These are phyloP conservation scores for Crepidotus variabilis DNA, from an alignment of 768 basidiomycete species.

Conservation along the genomic window DNA sequence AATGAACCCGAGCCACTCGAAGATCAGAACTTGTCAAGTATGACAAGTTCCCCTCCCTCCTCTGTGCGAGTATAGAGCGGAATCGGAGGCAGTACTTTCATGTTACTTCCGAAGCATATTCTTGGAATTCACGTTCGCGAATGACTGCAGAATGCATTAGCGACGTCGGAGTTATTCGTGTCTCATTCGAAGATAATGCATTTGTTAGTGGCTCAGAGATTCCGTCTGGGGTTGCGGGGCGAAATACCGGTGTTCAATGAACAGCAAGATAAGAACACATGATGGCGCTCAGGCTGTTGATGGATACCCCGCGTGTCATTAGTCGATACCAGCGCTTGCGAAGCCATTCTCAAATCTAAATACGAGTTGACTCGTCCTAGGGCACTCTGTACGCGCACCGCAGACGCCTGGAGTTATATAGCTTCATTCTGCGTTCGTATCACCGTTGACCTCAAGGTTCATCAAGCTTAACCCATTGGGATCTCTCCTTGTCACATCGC, in stretches of 20 bases:
- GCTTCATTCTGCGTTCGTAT: not conserved
- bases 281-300: not conserved
- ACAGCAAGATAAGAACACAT: not conserved
- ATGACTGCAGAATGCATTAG: not conserved
- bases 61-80: not conserved
- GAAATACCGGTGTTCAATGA: not conserved
- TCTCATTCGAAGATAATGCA: not conserved
- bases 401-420: not conserved
- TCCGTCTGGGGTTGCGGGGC: not conserved
- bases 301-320: not conserved
- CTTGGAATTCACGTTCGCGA: not conserved
- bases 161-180: not conserved
- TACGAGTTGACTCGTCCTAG: not conserved
- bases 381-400: not conserved
- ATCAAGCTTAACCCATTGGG: not conserved
- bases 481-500: not conserved
- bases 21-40: not conserved
- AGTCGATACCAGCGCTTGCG: not conserved
- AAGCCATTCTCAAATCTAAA: not conserved
- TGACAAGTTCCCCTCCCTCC: not conserved
- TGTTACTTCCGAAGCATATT: too few species aligned
- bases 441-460: not conserved
- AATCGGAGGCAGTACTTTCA: not conserved
- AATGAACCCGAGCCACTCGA: not conserved
- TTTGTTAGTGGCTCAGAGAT: not conserved